Evolutionary conservation across 2,329 filamentous ascomycete species (phyloP).

Genomic region (Pseudocercospora fijiensis): DNA sequence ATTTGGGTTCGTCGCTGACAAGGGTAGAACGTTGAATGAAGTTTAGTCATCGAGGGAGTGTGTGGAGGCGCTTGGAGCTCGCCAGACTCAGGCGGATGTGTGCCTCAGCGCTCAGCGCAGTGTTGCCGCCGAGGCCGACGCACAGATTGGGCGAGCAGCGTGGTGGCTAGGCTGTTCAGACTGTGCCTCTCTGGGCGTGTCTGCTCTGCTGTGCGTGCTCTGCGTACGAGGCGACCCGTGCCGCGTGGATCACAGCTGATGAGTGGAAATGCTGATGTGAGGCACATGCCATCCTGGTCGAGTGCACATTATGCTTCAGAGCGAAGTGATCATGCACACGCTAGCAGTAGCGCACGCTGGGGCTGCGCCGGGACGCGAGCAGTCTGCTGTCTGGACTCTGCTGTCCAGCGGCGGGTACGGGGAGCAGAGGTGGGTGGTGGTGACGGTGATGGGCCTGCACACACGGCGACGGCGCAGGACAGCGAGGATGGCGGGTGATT

Average conservation of each 20-base stretch:
- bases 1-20: slow-evolving; percentile 4
- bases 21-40: too few relatives aligned
- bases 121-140: background rate
- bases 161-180: background rate
- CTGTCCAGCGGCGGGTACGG: background rate
- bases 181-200: background rate
- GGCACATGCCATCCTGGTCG: slow-evolving; percentile 10
- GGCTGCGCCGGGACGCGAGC: background rate
- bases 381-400: too few relatives aligned
- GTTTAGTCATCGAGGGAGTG: too few relatives aligned
- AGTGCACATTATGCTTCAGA: background rate
- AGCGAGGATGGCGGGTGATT: too few relatives aligned
- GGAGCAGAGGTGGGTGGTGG: background rate
- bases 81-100: slow-evolving; percentile 10
- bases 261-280: background rate
- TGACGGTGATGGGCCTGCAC: too few relatives aligned
- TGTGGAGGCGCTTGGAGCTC: slow-evolving; percentile 15
- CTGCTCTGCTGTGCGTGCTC: too few relatives aligned
- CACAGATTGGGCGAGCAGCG: background rate
- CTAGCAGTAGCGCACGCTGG: background rate
- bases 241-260: background rate
- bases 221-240: slow-evolving; percentile 9
- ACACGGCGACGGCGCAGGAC: too few relatives aligned
- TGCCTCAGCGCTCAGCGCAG: background rate
- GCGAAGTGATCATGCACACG: slow-evolving; percentile 9